A percentile compares a stretch with the other conserved stretches of the same genome.
These are phyloP conservation scores for Didymellaceae sp. DNA, from an alignment of 2,329 filamentous ascomycete species.

Conservation along the genomic window DNA sequence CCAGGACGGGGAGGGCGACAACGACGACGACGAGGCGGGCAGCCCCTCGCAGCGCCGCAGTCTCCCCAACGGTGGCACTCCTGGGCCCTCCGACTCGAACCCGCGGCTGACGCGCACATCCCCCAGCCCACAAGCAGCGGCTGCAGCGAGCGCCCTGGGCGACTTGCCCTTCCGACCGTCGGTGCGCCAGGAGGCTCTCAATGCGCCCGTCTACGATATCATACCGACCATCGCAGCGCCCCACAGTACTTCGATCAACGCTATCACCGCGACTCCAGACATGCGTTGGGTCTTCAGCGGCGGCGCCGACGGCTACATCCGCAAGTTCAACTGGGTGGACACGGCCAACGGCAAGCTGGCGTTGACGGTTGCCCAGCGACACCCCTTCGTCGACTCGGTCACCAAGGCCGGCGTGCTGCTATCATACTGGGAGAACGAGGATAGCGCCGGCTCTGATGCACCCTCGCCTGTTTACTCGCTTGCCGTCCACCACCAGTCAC, in stretches of 20 bases:
- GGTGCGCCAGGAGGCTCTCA: slow-evolving; percentile 79
- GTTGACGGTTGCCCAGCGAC: slow-evolving; percentile 91
- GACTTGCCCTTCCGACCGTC: slow-evolving; percentile 61
- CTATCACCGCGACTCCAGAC: slow-evolving; percentile 88
- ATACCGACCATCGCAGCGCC: slow-evolving; percentile 96
- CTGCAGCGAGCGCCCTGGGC: slow-evolving; percentile 36
- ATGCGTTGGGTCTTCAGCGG: slow-evolving; percentile 95
- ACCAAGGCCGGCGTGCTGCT: slow-evolving; percentile 92
- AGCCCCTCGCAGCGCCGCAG: slow-evolving; percentile 50
- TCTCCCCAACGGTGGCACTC: slow-evolving; percentile 38
- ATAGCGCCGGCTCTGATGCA: slow-evolving; percentile 62
- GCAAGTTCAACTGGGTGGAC: slow-evolving; percentile 94
- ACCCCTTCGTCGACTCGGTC: slow-evolving; percentile 97
- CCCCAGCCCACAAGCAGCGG: slow-evolving; percentile 51
- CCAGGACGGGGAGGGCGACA: slow-evolving; percentile 49
- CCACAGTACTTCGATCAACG: slow-evolving; percentile 94
- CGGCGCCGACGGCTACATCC: slow-evolving; percentile 91
- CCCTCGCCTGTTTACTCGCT: slow-evolving; percentile 94
- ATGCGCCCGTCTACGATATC: slow-evolving; percentile 86
- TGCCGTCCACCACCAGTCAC: slow-evolving; percentile 84
- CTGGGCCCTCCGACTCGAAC: slow-evolving; percentile 46
- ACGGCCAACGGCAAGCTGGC: slow-evolving; percentile 95
- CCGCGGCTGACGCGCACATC: slow-evolving; percentile 58
- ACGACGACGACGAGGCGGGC: slow-evolving; percentile 55
- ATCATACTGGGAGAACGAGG: slow-evolving; percentile 99